Base-by-base conservation (phyloP, 225 moss, liverwort and hornwort genomes). In the Physcomitrium patens region DNA sequence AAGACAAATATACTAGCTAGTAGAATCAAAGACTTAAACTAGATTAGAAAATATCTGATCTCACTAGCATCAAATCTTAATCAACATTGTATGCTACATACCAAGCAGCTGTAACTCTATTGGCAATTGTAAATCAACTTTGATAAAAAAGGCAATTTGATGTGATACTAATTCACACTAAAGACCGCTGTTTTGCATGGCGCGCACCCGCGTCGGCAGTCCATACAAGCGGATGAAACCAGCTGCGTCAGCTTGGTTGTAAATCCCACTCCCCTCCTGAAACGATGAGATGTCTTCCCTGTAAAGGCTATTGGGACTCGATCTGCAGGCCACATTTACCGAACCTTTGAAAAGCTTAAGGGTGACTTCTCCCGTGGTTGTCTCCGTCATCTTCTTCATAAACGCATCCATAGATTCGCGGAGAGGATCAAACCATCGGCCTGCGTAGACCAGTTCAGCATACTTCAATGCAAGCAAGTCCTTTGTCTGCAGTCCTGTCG, bases 391-490 rank as follows among this genome's bases (percentile, higher is more conserved):
- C 68, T 92, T 91, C 86, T 97, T 90, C 96, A 97, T 92, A 37
- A 97, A 94, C 22, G 90, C 84, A 72, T 97, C 96, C 89, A 97
- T 89, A 7, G 96, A 97, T 73, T 94, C 94, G 20, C 94, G 84
- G 23, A 97, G 90, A 19, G 96, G 96, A 63, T 97, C 96, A 47
- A 97, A 97, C 96, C 96, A 97, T 63, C 91, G 88, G 24, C 96
- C 94, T 1, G 94, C 94, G 52, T 97, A 97, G 0, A 97, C 92
- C 15, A 97, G 77, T 74, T 97, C 96, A 2, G 94, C 94, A 51
- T 92, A 97, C 67, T 97, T 97, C 67, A 97, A 73, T 1, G 94
- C 96, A 26, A 97, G 85, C 31, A 85, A 48, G 62, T 97, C 96
- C 49, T 97, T 97, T 67, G 90, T 80, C 82, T 97, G 94, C 78